Evolutionary conservation across 345 rosid species (phyloP), one percentile per base, ranked within the genome.

Genomic region (Excoecaria agallocha): DNA sequence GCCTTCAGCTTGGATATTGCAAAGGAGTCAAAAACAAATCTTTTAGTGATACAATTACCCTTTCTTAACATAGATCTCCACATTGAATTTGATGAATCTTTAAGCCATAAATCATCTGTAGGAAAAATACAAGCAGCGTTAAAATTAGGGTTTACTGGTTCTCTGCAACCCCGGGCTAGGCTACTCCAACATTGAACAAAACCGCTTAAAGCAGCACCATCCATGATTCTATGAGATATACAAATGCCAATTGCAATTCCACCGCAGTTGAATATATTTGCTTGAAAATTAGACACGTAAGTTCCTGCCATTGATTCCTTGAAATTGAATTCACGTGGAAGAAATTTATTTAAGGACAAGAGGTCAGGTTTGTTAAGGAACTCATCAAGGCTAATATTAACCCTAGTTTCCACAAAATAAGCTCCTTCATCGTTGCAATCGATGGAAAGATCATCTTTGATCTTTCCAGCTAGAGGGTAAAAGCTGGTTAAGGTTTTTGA

Each of bases 101-200:
- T 75, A 12, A 82, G 84, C 84, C 81, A 78, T 12, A 74, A 59
- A 30, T 81, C 84, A 5, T 81, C 71, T 5, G 85, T 59, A 3
- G 86, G 89, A 73, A 84, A 83, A 66, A 86, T 73, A 19, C 82
- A 72, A 4, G 59, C 9, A 0, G 86, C 83, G 1, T 54, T 9
- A 51, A 84, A 84, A 46, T 77, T 60, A 3, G 81, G 77, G 46
- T 12, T 8, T 12, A 30, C 4, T 30, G 30, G 37, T 49, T 41
- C 69, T 38, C 43, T n/a, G 16, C 56, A 8, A 19, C 68, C 72
- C 15, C 37, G 66, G 38, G 77, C 77, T 0, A 13, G 15, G 11
- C 69, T 35, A 12, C 67, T n/a, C 81, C 78, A 78, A 3, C 57
- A 70, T 22, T 22, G 62, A 39, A 74, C 61, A 48, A 74, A 74